These are phyloP conservation scores for Penicillium cinerascens DNA, from an alignment of 495 filamentous ascomycete genomes.

Conservation along the genomic window DNA sequence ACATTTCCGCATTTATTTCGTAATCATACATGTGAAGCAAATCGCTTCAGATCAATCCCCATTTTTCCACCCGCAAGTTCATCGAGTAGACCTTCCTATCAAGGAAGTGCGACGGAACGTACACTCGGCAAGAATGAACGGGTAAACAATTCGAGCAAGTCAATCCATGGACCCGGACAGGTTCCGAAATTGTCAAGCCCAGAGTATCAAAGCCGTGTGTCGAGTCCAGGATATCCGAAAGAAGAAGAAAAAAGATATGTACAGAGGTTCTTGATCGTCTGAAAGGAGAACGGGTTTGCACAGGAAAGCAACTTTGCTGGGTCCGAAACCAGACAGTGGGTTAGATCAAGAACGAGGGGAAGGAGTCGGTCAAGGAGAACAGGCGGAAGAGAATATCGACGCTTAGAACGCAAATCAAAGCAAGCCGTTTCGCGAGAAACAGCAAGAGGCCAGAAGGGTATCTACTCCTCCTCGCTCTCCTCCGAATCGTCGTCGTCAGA, in stretches of 20 bases:
- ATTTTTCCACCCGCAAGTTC: slow-evolving; percentile 9
- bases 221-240: not conserved
- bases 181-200: not conserved
- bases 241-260: not conserved
- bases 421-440: slow-evolving; percentile 4
- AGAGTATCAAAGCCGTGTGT: not conserved
- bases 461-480: slow-evolving; percentile 55
- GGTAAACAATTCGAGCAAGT: slow-evolving; percentile 12
- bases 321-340: not conserved
- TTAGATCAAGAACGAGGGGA: slow-evolving; percentile 1
- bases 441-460: slow-evolving; percentile 1
- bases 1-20: slow-evolving; percentile 43
- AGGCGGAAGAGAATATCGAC: slow-evolving; percentile 6
- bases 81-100: slow-evolving; percentile 7
- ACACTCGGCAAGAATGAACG: slow-evolving; percentile 4
- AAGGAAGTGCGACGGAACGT: not conserved
- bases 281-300: not conserved
- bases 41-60: slow-evolving; percentile 19
- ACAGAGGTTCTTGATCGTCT: slow-evolving; percentile 1
- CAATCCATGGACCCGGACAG: slow-evolving; percentile 4
- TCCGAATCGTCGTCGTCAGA: slow-evolving; percentile 51
- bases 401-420: slow-evolving; percentile 29
- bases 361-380: not conserved
- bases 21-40: slow-evolving; percentile 44
- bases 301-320: not conserved